phyloP scores from a whole-genome alignment of 1,284 basidiomycete genomes.

The Pisolithus thermaeus region DNA sequence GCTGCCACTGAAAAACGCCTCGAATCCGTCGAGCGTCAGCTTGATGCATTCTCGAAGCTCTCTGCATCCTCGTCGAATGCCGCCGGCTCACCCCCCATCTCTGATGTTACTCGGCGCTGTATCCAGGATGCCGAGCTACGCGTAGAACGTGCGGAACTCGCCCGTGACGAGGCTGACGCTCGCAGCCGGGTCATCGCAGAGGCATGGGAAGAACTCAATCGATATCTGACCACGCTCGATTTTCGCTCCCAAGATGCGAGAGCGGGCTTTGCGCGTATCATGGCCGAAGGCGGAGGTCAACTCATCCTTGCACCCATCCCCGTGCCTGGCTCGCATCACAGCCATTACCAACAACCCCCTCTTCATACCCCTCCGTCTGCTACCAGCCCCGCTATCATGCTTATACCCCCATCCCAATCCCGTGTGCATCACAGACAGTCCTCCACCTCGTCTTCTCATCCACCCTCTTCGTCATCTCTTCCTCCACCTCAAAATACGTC shows the following conservation, averaged over 20 bases:
- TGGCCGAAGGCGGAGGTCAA: slow-evolving; percentile 39
- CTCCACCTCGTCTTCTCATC: slow-evolving; percentile 17
- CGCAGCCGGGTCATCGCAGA: slow-evolving; percentile 44
- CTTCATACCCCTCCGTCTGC: slow-evolving; percentile 12
- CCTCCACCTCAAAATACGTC: slow-evolving; percentile 23
- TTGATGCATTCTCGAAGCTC: slow-evolving; percentile 27
- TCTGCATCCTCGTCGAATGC: slow-evolving; percentile 21
- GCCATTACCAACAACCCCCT: not conserved
- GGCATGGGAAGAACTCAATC: slow-evolving; percentile 49
- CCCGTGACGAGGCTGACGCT: slow-evolving; percentile 52
- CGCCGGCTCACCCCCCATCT: slow-evolving; percentile 17
- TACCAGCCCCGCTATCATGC: slow-evolving; percentile 19
- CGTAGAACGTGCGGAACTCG: slow-evolving; percentile 43
- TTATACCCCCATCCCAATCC: slow-evolving; percentile 16
- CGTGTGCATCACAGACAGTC: slow-evolving; percentile 19
- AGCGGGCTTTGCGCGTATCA: slow-evolving; percentile 40
- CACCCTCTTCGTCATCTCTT: slow-evolving; percentile 18
- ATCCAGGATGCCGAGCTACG: slow-evolving; percentile 46
- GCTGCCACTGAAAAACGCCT: slow-evolving; percentile 34
- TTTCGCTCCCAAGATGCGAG: slow-evolving; percentile 46
- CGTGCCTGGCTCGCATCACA: slow-evolving; percentile 14
- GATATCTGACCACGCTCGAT: slow-evolving; percentile 43
- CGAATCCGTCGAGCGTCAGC: slow-evolving; percentile 49
- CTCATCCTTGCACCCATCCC: slow-evolving; percentile 32
- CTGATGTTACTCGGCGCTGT: slow-evolving; percentile 29